Evolutionary conservation across 2,329 filamentous ascomycete species (phyloP).

Genomic region (Leptoxyphium fumago): DNA sequence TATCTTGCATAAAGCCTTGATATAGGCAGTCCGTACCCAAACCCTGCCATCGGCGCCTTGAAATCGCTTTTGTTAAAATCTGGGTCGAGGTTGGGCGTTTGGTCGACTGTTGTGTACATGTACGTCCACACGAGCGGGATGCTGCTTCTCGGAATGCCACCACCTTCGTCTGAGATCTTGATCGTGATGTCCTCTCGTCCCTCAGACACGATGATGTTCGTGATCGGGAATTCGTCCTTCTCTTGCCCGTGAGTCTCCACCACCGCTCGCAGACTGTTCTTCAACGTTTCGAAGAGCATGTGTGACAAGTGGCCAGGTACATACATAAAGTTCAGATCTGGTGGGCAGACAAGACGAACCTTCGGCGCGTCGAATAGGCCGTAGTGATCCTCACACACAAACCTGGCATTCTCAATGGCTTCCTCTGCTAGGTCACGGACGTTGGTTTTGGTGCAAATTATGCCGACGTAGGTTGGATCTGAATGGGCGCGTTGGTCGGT

Average conservation of each 20-base stretch:
- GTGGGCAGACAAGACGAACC: constrained; percentile 89
- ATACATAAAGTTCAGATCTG: constrained; percentile 96
- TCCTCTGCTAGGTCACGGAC: constrained; percentile 89
- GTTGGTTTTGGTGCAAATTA: constrained; percentile 98
- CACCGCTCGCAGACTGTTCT: constrained; percentile 93
- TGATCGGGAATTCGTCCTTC: constrained; percentile 89
- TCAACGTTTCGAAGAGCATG: constrained; percentile 98
- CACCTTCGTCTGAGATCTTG: constrained; percentile 93
- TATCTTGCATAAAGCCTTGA: constrained; percentile 88
- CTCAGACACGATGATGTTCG: constrained; percentile 94
- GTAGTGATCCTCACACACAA: constrained; percentile 97
- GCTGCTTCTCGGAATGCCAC: constrained; percentile 79
- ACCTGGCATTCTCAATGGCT: constrained; percentile 96
- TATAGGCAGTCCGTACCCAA: constrained; percentile 94
- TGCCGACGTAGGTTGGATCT: constrained; percentile 90
- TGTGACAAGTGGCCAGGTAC: constrained; percentile 96
- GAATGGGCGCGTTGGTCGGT: constrained; percentile 82
- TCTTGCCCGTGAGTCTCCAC: constrained; percentile 92
- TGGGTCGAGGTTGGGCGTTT: constrained; percentile 85
- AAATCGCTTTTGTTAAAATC: constrained; percentile 99
- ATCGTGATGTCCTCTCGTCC: constrained; percentile 98
- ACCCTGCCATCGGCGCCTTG: constrained; percentile 97
- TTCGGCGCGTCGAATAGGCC: constrained; percentile 93
- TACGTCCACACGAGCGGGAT: constrained; percentile 99
- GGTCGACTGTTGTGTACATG: constrained; percentile 98